Evolutionary conservation across 495 filamentous ascomycete genomes (phyloP), one percentile per base, ranked within the genome.

Genomic region (Podospora comata): DNA sequence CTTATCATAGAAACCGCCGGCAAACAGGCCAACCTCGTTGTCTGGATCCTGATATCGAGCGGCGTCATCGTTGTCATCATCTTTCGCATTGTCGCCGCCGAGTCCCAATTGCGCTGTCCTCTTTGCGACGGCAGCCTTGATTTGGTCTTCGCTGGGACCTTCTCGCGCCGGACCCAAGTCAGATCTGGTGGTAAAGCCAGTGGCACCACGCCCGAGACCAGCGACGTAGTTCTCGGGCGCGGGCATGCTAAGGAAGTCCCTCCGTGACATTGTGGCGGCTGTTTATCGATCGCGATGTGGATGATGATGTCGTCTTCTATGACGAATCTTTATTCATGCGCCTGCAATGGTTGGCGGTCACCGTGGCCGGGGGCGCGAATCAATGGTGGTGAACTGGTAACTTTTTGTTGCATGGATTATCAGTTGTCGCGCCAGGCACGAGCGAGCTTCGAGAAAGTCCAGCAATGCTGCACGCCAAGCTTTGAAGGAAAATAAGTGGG

Each of bases 141-240:
- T 97, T 78, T 97, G 93, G 72, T 99, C 95, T 75, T 97, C 95
- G 67, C 91, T 97, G 23, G 95, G 96, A 15, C 95, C 95, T 85
- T 98, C 95, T 69, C 95, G 89, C 64, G 96, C 96, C 53, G 96
- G 96, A 57, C 95, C 95, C 39, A 99, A 84, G 86, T 99, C 95
- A 57, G 94, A 97, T 39, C 96, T 89, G 15, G 95, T 99, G 5
- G 95, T 98, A 80, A 99, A 99, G 39, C 96, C 95, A 0, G 96
- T 99, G 4, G 95, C 95, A 78, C 95, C 95, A 85, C 95, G 91
- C 80, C 95, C 95, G 68, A 99, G 87, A 85, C 95, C 95, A 57
- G 95, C 95, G 56, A 99, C 96, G 73, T 99, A 99, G 80, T 98
- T 99, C 74, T 97, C 95, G 27, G 95, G 95, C 67, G 95, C 95